A percentile compares a stretch with the other conserved stretches of the same genome.
phyloP scores from a whole-genome alignment of 2,329 filamentous ascomycete species.

The Aspergillus sp. region DNA sequence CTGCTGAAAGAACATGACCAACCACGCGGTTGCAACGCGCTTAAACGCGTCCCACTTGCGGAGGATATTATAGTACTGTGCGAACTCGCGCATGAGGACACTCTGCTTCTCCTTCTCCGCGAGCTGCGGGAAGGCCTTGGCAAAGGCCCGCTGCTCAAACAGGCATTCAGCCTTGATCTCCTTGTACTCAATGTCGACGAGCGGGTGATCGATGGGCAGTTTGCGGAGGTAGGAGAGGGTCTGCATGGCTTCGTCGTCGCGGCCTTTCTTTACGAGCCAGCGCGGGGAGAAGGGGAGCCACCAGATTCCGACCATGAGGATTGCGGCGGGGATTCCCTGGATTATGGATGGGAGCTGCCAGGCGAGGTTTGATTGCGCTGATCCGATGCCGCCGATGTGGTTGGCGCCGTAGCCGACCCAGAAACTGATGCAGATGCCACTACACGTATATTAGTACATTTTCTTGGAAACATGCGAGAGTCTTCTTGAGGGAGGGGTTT shows the following conservation, averaged over 20 bases:
- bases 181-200: conserved; percentile 50
- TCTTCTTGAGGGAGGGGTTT: no score
- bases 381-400: conserved; percentile 42
- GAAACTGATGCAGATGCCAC: conserved; percentile 41
- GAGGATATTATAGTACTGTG: conserved; percentile 56
- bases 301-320: conserved; percentile 42
- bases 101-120: conserved; percentile 42
- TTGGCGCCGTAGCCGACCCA: conserved; percentile 48
- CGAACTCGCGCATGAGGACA: conserved; percentile 51
- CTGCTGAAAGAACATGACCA: conserved; percentile 57
- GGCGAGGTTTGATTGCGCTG: conserved; percentile 42
- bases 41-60: conserved; percentile 49
- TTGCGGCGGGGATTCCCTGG: conserved; percentile 47
- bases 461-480: no score
- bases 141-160: conserved; percentile 50
- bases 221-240: conserved; percentile 34
- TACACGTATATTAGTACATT: no score
- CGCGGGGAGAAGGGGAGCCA: conserved; percentile 61
- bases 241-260: conserved; percentile 49
- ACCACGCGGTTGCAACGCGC: conserved; percentile 35
- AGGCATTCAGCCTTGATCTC: conserved; percentile 54
- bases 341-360: conserved; percentile 54
- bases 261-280: conserved; percentile 54
- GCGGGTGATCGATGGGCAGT: conserved; percentile 39
- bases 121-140: conserved; percentile 50